Base-by-base conservation (phyloP, 495 filamentous ascomycete genomes). In the Immersiella caudata region DNA sequence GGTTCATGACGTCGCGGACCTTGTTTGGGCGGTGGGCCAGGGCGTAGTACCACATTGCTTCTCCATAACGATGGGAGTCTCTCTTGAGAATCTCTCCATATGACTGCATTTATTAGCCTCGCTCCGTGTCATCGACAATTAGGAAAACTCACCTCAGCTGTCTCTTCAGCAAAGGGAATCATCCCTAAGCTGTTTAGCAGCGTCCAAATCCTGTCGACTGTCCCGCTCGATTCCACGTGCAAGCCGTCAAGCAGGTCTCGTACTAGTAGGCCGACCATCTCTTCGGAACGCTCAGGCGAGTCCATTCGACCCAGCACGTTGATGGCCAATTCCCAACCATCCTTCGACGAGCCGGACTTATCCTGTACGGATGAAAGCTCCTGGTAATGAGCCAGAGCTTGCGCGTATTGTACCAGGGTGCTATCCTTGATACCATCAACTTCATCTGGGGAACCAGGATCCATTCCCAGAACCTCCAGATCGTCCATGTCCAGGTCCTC, bases 251-350 rank as follows among this genome's bases (percentile, higher is more conserved):
- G 79, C 33, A 97, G 76, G 21, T 88, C 82, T 46, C 84, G 78
- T 27, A 83, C 73, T 27, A 84, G 62, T 52, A 78, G 75, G 35
- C 81, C 76, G 62, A 96, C 88, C 68, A 85, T 86, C 67, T 89
- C 86, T 71, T 89, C 87, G 35, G 88, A 90, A 64, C 84, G 78
- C 55, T 83, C 74, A 1, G 79, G 74, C 65, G 93, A 88, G 59
- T 93, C 87, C 67, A 97, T 78, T 27, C 94, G 85, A 46, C 87
- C 88, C 33, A 96, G 79, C 16, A 95, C 83, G 54, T 91, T 86
- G 62, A 97, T 85, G 0, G 92, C 89, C 65, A 97, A 77, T 76
- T 97, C 90, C 94, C 94, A 97, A 12, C 93, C 93, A 62, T 91
- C 88, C 16, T 85, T 79, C 52, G 71, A 63, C 11, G 78, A 74